These are phyloP conservation scores for Prunus mume DNA, from an alignment of 306 rosid species.

Conservation along the genomic window DNA sequence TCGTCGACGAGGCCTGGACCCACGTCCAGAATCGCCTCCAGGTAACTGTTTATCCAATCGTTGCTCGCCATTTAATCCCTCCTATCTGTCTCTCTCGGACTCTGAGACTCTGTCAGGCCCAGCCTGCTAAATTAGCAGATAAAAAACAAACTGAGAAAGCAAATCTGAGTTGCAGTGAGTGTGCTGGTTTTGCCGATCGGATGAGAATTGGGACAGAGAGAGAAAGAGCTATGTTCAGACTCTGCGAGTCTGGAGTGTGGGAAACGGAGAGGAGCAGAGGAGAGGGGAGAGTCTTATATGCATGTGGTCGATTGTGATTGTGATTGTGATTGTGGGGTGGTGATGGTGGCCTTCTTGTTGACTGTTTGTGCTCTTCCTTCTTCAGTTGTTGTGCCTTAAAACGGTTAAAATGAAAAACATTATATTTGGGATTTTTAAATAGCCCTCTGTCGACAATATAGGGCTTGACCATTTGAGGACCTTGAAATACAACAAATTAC, in stretches of 20 bases:
- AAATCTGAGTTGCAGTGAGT: not conserved
- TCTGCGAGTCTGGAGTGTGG: not conserved
- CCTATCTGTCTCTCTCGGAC: not conserved
- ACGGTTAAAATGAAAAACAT: not conserved
- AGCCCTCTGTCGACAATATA: not conserved
- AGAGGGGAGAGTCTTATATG: not conserved
- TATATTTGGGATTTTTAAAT: not conserved
- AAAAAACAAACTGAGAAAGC: not conserved
- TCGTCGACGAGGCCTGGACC: conserved; percentile 85
- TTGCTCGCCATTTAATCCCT: conserved; percentile 68
- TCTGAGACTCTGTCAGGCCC: not conserved
- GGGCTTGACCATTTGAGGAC: not conserved
- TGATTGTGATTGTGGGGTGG: not conserved
- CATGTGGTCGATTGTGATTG: conserved; percentile 6
- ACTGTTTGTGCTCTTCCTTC: not conserved
- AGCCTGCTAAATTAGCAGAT: not conserved
- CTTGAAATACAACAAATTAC: not conserved
- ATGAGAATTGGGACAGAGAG: not conserved
- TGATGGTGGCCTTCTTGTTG: not conserved
- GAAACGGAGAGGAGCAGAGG: not conserved
- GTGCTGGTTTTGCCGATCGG: not conserved
- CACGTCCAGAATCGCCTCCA: conserved; percentile 92
- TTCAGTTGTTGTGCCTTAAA: not conserved
- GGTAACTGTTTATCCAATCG: conserved; percentile 93
- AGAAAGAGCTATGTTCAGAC: no score